These are phyloP conservation scores for Mucor plumbeus DNA, from an alignment of 371 early-diverging fungal genomes.

Conservation along the genomic window DNA sequence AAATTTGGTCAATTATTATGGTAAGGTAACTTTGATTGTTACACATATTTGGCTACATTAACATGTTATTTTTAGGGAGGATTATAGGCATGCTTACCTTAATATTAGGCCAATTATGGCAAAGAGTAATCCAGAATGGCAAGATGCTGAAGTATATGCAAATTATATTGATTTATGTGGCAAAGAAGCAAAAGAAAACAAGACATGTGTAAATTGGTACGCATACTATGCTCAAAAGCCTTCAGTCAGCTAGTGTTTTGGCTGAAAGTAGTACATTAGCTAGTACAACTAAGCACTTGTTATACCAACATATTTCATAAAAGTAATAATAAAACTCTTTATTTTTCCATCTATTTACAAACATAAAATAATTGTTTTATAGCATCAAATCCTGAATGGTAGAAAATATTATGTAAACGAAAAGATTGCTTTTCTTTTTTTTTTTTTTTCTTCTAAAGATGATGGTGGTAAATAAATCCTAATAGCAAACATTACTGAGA, in stretches of 20 bases:
- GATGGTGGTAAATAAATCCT: conserved; percentile 33
- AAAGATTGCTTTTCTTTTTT: conserved; percentile 52
- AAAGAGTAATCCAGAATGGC: conserved; percentile 12
- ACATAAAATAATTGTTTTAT: conserved; percentile 8
- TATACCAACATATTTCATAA: no score
- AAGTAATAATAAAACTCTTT: neutral
- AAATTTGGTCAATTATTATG: conserved; percentile 23
- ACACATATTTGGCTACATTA: neutral
- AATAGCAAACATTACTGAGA: conserved; percentile 27
- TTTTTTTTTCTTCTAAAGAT: conserved; percentile 59
- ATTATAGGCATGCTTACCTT: conserved; percentile 23
- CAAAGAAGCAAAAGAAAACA: conserved; percentile 5
- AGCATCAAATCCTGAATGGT: conserved; percentile 42
- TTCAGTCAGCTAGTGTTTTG: neutral
- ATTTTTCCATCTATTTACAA: neutral
- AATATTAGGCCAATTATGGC: conserved; percentile 24
- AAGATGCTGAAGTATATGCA: conserved; percentile 14
- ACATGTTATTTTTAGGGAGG: conserved; percentile 21
- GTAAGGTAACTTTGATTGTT: neutral
- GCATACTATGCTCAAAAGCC: conserved; percentile 22
- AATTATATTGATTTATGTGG: conserved; percentile 10
- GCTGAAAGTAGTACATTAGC: neutral
- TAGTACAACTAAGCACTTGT: neutral
- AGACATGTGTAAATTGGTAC: conserved; percentile 18
- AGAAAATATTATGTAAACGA: conserved; percentile 51